Percentiles rank a stretch among this genome's conserved stretches.
Conservation (phyloP, 2,329 filamentous ascomycete species). For the Exophiala alcalophila region DNA sequence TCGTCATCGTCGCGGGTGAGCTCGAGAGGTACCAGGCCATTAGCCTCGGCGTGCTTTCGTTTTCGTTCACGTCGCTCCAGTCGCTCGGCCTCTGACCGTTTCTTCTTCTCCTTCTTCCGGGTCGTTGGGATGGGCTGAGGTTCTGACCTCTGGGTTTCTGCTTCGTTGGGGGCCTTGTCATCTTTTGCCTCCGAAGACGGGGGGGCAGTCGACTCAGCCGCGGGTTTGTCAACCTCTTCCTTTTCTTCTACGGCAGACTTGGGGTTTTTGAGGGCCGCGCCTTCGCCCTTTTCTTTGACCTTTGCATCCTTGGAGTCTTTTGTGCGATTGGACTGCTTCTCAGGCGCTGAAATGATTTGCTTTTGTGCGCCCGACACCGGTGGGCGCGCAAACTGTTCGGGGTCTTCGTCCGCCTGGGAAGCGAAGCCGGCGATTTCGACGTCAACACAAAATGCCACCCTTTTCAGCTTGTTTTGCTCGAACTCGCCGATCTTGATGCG, state of each 20-base stretch:
- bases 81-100: constrained; percentile 85
- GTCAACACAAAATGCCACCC: constrained; percentile 94
- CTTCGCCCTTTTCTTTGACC: constrained; percentile 68
- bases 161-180: constrained; percentile 22
- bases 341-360: constrained; percentile 30
- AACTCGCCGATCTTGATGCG: constrained; percentile 77
- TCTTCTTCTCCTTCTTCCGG: constrained; percentile 93
- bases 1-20: constrained; percentile 68
- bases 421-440: constrained; percentile 92
- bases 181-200: constrained; percentile 32
- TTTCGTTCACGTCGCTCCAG: constrained; percentile 91
- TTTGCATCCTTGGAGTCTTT: constrained; percentile 50
- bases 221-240: constrained; percentile 46
- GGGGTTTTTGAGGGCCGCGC: constrained; percentile 67
- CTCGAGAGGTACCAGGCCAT: constrained; percentile 82
- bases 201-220: constrained; percentile 26
- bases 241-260: constrained; percentile 55
- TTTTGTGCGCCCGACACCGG: constrained; percentile 23
- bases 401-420: constrained; percentile 64
- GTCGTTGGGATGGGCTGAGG: constrained; percentile 48
- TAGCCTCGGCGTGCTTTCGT: constrained; percentile 78
- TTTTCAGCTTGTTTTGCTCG: constrained; percentile 73
- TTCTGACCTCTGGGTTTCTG: constrained; percentile 18
- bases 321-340: constrained; percentile 34
- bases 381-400: constrained; percentile 41